Base-by-base conservation (phyloP, 345 rosid species). In the Euclidium syriacum region DNA sequence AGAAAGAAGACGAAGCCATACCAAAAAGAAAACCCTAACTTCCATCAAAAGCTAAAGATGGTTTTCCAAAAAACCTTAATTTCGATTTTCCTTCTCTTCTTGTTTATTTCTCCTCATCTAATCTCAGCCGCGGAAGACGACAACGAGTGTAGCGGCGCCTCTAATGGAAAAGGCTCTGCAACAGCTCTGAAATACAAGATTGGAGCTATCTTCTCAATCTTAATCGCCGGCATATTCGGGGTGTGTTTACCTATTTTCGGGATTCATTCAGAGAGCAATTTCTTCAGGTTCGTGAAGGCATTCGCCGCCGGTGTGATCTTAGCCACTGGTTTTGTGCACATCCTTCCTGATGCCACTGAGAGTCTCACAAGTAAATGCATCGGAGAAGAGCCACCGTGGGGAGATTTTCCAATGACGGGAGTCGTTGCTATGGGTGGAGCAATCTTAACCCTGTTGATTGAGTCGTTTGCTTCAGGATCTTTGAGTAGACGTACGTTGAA, bases 221-320 rank as follows among this genome's bases (percentile, higher is more conserved):
- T 88, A 15, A 48, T 73, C 1, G 80, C 85, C 7, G 83, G 92
- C 32, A 73, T 76, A 9, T 0, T 78, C 11, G 90, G 92, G 1
- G 90, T 83, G 14, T 64, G 77, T 54, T 72, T 79, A 57, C 86
- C 88, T 3, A 43, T 88, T 34, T 49, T 82, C 4, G 74, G 82
- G 20, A 30, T 85, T 10, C 64, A 76, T 16, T 83, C 92, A 7
- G 83, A 85, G 32, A 80, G 71, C 19, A 72, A 83, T 47, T 14
- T 77, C 10, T 85, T 83, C 80, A 79, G 80, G 76, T 71, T 75
- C 68, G 73, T 88, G 17, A 83, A 80, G 63, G 85, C 88, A 2
- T 83, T 82, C 38, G 88, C 90, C 1, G 83, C 92, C 0, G 92
- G 90, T 4, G 88, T 82, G 14, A 88, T 83, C 27, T 65, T 85